A percentile compares a stretch with the other conserved stretches of the same genome.
phyloP scores from a whole-genome alignment of 2,329 filamentous ascomycete species.

The Rhinocladiella mackenziei region DNA sequence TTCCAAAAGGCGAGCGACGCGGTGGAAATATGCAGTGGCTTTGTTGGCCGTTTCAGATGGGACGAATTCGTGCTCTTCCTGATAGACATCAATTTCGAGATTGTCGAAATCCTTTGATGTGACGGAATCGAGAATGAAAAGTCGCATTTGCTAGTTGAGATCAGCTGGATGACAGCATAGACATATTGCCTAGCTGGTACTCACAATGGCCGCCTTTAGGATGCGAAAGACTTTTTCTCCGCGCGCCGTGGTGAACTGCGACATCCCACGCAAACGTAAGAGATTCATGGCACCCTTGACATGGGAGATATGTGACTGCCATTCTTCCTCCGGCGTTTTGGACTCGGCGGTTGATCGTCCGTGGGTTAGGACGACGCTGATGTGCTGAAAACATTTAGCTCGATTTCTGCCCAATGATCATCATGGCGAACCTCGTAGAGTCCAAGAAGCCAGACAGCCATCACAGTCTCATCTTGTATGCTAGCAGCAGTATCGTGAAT shows the following conservation, averaged over 20 bases:
- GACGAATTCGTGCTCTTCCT: conserved; percentile 28
- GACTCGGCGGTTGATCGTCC: conserved; percentile 11
- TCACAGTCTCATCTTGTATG: conserved; percentile 26
- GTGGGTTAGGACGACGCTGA: conserved; percentile 25
- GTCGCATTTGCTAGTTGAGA: conserved; percentile 24
- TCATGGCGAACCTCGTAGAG: conserved; percentile 24
- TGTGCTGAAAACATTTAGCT: too few species aligned
- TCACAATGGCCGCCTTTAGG: conserved; percentile 28
- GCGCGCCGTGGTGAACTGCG: conserved; percentile 24
- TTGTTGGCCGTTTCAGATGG: conserved; percentile 26
- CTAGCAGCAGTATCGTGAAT: conserved; percentile 19
- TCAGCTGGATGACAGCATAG: too few species aligned
- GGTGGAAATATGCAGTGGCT: conserved; percentile 24
- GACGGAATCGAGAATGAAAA: conserved; percentile 27
- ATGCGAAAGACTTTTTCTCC: conserved; percentile 27
- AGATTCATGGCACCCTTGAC: conserved; percentile 27
- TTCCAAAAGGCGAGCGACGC: conserved; percentile 23
- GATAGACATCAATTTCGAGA: conserved; percentile 26
- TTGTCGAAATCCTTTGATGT: conserved; percentile 25
- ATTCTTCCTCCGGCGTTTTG: conserved; percentile 22
- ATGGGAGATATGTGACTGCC: conserved; percentile 27
- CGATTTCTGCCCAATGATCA: too few species aligned
- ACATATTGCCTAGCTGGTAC: neutral
- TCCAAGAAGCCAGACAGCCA: conserved; percentile 27
- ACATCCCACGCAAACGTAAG: conserved; percentile 22